phyloP scores from a whole-genome alignment of 768 basidiomycete genomes.

The Boletus vinaceobasis region DNA sequence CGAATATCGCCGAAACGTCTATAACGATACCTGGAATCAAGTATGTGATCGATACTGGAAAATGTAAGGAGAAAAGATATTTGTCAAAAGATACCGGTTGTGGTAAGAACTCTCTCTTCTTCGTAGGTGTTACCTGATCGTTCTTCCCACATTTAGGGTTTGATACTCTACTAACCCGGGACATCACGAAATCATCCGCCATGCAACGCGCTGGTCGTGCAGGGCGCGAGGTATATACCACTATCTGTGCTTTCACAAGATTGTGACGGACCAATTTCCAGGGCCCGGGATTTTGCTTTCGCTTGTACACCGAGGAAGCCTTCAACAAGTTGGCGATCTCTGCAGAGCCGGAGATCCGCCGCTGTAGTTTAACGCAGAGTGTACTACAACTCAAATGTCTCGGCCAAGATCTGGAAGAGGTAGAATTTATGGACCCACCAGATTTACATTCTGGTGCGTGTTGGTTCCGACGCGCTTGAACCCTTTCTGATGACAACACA shows the following conservation, averaged over 20 bases:
- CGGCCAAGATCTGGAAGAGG: constrained; percentile 71
- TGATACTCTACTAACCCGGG: constrained; percentile 78
- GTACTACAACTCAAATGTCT: constrained; percentile 85
- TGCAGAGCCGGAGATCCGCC: constrained; percentile 85
- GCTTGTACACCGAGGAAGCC: constrained; percentile 83
- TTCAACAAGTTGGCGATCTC: constrained; percentile 65
- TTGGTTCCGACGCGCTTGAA: no score
- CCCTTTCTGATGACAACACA: constrained; percentile 22
- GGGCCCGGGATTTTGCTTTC: constrained; percentile 84
- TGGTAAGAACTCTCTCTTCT: constrained; percentile 37
- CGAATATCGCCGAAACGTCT: constrained; percentile 97
- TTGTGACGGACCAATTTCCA: constrained; percentile 26
- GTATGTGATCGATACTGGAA: constrained; percentile 95
- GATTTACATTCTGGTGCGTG: constrained; percentile 70
- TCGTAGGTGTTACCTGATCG: background rate
- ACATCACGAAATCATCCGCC: constrained; percentile 87
- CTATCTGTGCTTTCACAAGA: background rate
- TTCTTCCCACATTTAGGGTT: constrained; percentile 54
- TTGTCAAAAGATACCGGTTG: constrained; percentile 66
- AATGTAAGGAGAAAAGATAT: constrained; percentile 93
- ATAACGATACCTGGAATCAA: constrained; percentile 96
- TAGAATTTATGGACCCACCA: constrained; percentile 89
- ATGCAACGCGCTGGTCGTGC: constrained; percentile 95
- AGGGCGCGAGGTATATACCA: constrained; percentile 71
- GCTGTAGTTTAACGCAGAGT: constrained; percentile 80